Conservation (phyloP, 257 asterid genomes). For the Anisodus tanguticus region DNA sequence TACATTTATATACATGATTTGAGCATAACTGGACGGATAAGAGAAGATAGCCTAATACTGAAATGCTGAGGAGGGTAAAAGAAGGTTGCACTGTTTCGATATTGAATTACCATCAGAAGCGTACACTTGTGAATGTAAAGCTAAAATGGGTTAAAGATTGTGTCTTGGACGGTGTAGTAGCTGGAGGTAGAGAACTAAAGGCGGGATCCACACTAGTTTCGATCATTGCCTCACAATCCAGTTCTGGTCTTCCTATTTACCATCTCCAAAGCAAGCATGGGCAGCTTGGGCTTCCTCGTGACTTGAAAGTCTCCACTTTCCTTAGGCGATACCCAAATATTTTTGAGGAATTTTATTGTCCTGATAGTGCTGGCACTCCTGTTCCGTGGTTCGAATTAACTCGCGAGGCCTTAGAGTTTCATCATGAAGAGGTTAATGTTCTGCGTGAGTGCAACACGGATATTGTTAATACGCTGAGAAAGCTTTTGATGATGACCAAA, state of each 20-base stretch:
- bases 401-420: conserved; percentile 48
- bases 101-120: conserved; percentile 52
- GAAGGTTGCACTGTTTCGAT: conserved; percentile 13
- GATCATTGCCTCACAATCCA: conserved; percentile 58
- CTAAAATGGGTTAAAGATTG: conserved; percentile 82
- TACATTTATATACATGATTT: not conserved
- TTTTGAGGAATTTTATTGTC: conserved; percentile 61
- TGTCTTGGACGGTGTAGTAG: conserved; percentile 65
- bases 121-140: conserved; percentile 80
- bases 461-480: conserved; percentile 68
- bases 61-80: conserved; percentile 35
- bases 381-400: conserved; percentile 80
- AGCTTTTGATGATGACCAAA: conserved; percentile 76
- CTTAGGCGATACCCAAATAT: conserved; percentile 78
- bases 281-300: conserved; percentile 66
- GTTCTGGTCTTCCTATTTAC: conserved; percentile 63
- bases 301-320: conserved; percentile 72
- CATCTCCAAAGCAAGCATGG: conserved; percentile 55
- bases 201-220: conserved; percentile 70
- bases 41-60: not conserved
- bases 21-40: not conserved
- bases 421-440: conserved; percentile 50
- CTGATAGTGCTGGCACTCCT: conserved; percentile 74
- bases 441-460: conserved; percentile 49
- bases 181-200: conserved; percentile 57